Base-by-base conservation (phyloP, 495 filamentous ascomycete species). In the Aspergillus taichungensis region DNA sequence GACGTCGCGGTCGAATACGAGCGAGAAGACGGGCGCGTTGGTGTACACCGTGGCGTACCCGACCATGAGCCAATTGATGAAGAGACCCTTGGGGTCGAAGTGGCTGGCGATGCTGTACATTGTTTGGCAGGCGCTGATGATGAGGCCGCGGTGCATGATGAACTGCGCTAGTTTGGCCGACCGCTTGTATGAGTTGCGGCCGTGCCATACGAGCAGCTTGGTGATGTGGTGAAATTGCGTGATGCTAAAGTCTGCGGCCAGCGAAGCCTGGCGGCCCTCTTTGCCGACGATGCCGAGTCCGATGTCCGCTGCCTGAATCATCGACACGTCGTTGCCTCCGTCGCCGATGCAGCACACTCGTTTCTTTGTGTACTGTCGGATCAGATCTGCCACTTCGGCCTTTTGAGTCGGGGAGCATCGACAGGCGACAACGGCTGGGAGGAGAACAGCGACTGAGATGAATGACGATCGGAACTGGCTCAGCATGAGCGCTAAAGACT, bases 261-360 rank as follows among this genome's bases (percentile, higher is more conserved):
- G 77, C 48, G 81, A 87, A 13, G 94, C 94, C 66, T 99, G 94
- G 10, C 87, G 81, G 12, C 94, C 94, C 66, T 99, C 94, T 66
- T 97, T 97, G 36, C 94, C 94, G 8, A 96, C 94, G 49, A 99
- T 97, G 30, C 94, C 94, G 46, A 99, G 88, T 34, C 94, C 94
- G 1, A 99, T 88, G 55, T 97, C 94, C 1, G 94, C 94, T 6
- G 92, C 90, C 67, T 95, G 91, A 53, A 99, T 99, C 94, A 99
- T 99, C 41, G 84, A 89, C 28, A 99, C 94, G 62, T 99, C 94
- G 67, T 99, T 99, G 41, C 92, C 92, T 34, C 92, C 92, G 53
- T 99, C 92, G 35, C 92, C 92, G 53, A 99, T 96, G 57, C 90
- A 95, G 62, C 88, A 94, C 27, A 95, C 84, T 30, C 94, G 83